Conservation (phyloP, 2,329 filamentous ascomycete genomes). For the Pseudocercospora fuligena region DNA sequence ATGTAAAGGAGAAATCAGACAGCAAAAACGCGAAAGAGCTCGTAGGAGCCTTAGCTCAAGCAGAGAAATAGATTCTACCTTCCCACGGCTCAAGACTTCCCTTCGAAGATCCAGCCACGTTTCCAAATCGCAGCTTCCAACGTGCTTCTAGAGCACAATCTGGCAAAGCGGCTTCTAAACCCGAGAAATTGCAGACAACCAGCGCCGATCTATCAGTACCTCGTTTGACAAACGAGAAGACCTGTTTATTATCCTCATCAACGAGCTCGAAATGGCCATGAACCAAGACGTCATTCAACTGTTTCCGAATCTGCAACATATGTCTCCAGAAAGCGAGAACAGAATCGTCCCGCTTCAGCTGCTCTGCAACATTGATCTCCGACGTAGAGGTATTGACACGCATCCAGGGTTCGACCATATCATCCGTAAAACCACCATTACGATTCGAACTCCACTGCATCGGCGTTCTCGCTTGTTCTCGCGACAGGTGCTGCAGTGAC, state of each 20-base stretch:
- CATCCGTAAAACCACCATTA: conserved; percentile 64
- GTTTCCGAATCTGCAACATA: conserved; percentile 30
- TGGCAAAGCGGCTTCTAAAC: not conserved
- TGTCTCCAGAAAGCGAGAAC: conserved; percentile 65
- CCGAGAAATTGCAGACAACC: conserved; percentile 4
- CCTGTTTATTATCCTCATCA: conserved; percentile 19
- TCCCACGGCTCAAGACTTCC: not conserved
- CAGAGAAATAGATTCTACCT: conserved; percentile 1
- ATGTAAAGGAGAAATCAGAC: not conserved
- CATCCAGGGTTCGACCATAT: conserved; percentile 19
- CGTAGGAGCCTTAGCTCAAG: not conserved
- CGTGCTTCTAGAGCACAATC: not conserved
- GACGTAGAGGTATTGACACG: conserved; percentile 14
- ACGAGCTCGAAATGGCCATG: conserved; percentile 32
- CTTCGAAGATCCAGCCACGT: conserved; percentile 41
- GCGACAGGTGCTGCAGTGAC: conserved; percentile 9
- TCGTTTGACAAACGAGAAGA: conserved; percentile 12
- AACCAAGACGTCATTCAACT: conserved; percentile 30
- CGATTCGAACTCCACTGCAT: conserved; percentile 66
- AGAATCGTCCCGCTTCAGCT: conserved; percentile 53
- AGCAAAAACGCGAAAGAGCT: not conserved
- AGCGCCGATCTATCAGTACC: not conserved
- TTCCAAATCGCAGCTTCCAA: not conserved
- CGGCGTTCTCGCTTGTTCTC: conserved; percentile 61
- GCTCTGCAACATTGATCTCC: conserved; percentile 38